Conservation (phyloP, 495 filamentous ascomycete species). For the Pyrenopolyporus hunteri region DNA sequence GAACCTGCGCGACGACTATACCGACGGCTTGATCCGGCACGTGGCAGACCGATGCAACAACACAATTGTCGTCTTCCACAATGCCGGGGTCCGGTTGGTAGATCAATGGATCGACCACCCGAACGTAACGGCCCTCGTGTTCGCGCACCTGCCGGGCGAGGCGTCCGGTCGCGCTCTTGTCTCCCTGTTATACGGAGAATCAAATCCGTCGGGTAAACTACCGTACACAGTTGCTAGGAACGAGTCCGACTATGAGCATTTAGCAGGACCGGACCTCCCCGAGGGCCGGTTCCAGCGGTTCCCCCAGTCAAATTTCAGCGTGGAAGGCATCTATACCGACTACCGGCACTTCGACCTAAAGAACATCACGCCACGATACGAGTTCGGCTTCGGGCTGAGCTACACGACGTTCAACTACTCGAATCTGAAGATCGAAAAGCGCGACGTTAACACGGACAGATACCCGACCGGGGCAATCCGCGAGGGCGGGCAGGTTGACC, state of each 20-base stretch:
- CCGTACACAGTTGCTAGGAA: slow-evolving; percentile 65
- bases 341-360: slow-evolving; percentile 62
- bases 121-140: slow-evolving; percentile 60
- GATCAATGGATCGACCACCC: slow-evolving; percentile 57
- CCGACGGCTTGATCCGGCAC: slow-evolving; percentile 53
- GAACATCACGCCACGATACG: slow-evolving; percentile 63
- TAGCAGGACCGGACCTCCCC: slow-evolving; percentile 23
- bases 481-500: slow-evolving; percentile 61
- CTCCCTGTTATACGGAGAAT: slow-evolving; percentile 59
- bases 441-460: slow-evolving; percentile 31
- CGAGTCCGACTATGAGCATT: slow-evolving; percentile 57
- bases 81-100: slow-evolving; percentile 54
- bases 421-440: slow-evolving; percentile 41
- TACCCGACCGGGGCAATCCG: slow-evolving; percentile 48
- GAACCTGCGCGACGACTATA: slow-evolving; percentile 47
- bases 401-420: slow-evolving; percentile 64
- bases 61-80: slow-evolving; percentile 62
- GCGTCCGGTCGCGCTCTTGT: slow-evolving; percentile 58
- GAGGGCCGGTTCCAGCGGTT: slow-evolving; percentile 36
- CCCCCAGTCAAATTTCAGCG: slow-evolving; percentile 58
- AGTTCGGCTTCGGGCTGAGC: slow-evolving; percentile 68
- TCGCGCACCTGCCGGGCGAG: slow-evolving; percentile 59
- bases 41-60: slow-evolving; percentile 57
- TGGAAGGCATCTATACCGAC: slow-evolving; percentile 62
- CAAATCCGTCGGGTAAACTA: slow-evolving; percentile 61